Evolutionary conservation across 192 early-diverging fungal genomes (phyloP), one percentile per base, ranked within the genome.

Genomic region (Rhizoclosmatium sp.): DNA sequence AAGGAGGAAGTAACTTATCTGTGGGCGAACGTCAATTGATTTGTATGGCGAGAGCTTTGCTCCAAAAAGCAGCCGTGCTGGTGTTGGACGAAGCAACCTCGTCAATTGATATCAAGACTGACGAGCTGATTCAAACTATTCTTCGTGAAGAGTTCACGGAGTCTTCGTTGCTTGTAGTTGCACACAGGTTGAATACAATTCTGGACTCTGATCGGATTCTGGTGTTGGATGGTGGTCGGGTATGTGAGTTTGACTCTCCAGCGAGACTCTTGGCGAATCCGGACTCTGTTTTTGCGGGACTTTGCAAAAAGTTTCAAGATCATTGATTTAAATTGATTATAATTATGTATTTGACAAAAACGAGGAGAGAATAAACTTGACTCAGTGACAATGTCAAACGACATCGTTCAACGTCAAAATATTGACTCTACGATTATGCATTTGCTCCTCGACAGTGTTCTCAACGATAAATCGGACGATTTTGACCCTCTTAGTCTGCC

Each of bases 1-100:
- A 97, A 83, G 93, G 94, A 74, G 86, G 85, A 4, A 21, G 19
- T 10, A 95, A 95, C 81, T 88, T 92, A 70, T 89, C 85, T 39
- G 89, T 93, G 62, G 95, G 95, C 31, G 92, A 96, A 62, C 71
- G 84, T 12, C 89, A 90, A 60, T 69, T 90, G 64, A 59, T 90
- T 47, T 87, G 87, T 65, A 78, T 90, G 45, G 87, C 87, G 9
- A 82, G 86, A 54, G 86, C 88, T 0, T 60, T 90, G 41, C 71
- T 90, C 7, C 75, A 79, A 31, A 78, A 83, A 42, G 76, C 80
- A 41, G 14, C n/a, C 7, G 23, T 84, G 1, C 48, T 80, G 4
- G 73, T 68, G 14, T 71, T 83, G 88, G 81, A 80, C 39, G 86
- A 83, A 83, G 93, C 93, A 23, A 91, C 90, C 45, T 90, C 92